A percentile compares a stretch with the other conserved stretches of the same genome.
Conservation (phyloP, 805 yeast genomes). For the Sungouiozyma intestinalis region DNA sequence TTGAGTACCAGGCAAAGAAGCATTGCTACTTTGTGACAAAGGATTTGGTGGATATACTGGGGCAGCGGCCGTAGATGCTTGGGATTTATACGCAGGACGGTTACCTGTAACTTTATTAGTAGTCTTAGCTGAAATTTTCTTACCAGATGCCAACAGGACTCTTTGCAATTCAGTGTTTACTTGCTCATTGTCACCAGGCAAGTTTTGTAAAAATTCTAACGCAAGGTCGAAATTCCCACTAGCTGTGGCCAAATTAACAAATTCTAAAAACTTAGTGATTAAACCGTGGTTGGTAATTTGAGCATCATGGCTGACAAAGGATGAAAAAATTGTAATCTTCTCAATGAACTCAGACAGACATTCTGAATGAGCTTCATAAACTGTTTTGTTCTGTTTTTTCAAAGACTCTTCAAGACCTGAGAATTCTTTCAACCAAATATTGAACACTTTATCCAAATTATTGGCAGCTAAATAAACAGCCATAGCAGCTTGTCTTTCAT, state of each 20-base stretch:
- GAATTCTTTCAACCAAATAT: constrained; percentile 77
- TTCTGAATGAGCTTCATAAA: constrained; percentile 74
- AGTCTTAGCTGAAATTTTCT: constrained; percentile 8
- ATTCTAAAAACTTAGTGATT: constrained; percentile 59
- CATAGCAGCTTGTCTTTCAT: constrained; percentile 63
- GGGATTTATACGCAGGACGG: constrained; percentile 2
- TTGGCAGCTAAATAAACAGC: constrained; percentile 71
- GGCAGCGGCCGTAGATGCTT: background rate
- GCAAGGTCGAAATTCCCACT: constrained; percentile 82
- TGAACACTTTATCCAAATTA: constrained; percentile 66
- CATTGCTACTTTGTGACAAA: constrained; percentile 1
- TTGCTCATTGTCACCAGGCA: constrained; percentile 68
- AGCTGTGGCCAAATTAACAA: constrained; percentile 67
- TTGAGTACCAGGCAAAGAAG: constrained; percentile 1
- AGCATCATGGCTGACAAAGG: constrained; percentile 14
- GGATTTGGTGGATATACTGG: constrained; percentile 1
- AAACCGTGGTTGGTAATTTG: constrained; percentile 26
- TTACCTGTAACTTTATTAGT: constrained; percentile 1
- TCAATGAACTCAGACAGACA: constrained; percentile 76
- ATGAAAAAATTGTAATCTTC: constrained; percentile 57
- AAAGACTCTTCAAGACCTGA: constrained; percentile 35
- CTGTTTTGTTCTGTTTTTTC: constrained; percentile 36
- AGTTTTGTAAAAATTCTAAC: constrained; percentile 48
- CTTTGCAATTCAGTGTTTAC: constrained; percentile 71
- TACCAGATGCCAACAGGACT: constrained; percentile 53